Conservation (phyloP, 148 eudicot genomes). For the Silene conica region DNA sequence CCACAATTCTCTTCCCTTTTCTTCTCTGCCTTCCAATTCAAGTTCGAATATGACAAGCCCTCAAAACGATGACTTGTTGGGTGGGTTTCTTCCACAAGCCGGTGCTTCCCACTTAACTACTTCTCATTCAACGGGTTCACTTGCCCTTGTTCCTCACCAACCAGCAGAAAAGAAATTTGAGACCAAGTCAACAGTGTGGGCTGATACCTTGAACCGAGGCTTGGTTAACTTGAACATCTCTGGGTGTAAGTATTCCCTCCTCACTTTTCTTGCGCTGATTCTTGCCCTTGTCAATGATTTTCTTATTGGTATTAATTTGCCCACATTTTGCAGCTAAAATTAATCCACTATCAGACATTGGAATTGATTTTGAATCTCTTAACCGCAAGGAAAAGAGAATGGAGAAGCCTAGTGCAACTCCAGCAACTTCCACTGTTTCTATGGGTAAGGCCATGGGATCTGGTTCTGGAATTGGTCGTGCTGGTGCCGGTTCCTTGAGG, state of each 20-base stretch:
- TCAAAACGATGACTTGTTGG: conserved; percentile 29
- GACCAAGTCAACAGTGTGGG: conserved; percentile 89
- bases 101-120: conserved; percentile 34
- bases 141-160: conserved; percentile 56
- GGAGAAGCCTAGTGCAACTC: conserved; percentile 68
- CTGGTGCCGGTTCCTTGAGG: conserved; percentile 62
- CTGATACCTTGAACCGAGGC: conserved; percentile 90
- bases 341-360: conserved; percentile 81
- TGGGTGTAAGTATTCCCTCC: conserved; percentile 60
- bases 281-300: background rate
- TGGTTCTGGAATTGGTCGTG: conserved; percentile 90
- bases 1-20: conserved; percentile 33
- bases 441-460: conserved; percentile 99
- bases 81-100: conserved; percentile 35
- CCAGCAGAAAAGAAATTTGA: conserved; percentile 69
- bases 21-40: conserved; percentile 21
- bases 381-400: conserved; percentile 91
- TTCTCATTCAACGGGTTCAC: conserved; percentile 40
- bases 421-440: conserved; percentile 51
- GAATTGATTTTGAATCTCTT: conserved; percentile 87
- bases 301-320: conserved; percentile 7
- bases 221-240: conserved; percentile 87
- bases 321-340: conserved; percentile 65
- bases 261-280: background rate
- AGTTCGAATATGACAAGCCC: conserved; percentile 33